phyloP scores from a whole-genome alignment of 306 rosid genomes.

The Vigna radiata region DNA sequence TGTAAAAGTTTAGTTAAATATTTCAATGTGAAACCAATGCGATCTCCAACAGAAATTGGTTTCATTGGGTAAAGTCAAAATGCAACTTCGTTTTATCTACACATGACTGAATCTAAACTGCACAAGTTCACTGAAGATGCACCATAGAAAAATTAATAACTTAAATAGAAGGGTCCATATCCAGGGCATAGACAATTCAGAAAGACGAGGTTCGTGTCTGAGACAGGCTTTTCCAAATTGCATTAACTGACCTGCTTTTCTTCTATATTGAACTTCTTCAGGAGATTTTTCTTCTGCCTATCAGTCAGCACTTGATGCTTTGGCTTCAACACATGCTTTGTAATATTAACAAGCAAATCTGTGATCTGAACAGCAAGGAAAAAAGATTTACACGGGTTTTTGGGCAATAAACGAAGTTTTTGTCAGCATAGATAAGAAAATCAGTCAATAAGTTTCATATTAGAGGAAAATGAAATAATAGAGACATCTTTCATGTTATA shows the following conservation, averaged over 20 bases:
- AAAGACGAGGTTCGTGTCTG: slow-evolving; percentile 2
- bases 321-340: slow-evolving; percentile 93
- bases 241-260: slow-evolving; percentile 81
- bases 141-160: slow-evolving; percentile 20
- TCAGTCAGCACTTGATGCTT: slow-evolving; percentile 73
- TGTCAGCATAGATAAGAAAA: slow-evolving; percentile 25
- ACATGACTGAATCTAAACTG: background rate
- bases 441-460: slow-evolving; percentile 10
- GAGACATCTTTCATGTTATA: background rate
- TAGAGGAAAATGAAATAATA: slow-evolving; percentile 19
- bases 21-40: slow-evolving; percentile 21
- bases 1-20: background rate
- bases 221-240: slow-evolving; percentile 26
- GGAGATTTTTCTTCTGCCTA: slow-evolving; percentile 67
- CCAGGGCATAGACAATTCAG: slow-evolving; percentile 5
- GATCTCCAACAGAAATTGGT: background rate
- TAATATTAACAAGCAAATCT: slow-evolving; percentile 89
- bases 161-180: background rate
- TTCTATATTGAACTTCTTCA: slow-evolving; percentile 75
- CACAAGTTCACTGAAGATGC: slow-evolving; percentile 26
- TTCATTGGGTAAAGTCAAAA: background rate
- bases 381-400: slow-evolving; percentile 41
- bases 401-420: slow-evolving; percentile 31
- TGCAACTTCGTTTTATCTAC: background rate
- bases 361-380: slow-evolving; percentile 68